Evolutionary conservation across 345 rosid species (phyloP).

Genomic region (Physaria fendleri): DNA sequence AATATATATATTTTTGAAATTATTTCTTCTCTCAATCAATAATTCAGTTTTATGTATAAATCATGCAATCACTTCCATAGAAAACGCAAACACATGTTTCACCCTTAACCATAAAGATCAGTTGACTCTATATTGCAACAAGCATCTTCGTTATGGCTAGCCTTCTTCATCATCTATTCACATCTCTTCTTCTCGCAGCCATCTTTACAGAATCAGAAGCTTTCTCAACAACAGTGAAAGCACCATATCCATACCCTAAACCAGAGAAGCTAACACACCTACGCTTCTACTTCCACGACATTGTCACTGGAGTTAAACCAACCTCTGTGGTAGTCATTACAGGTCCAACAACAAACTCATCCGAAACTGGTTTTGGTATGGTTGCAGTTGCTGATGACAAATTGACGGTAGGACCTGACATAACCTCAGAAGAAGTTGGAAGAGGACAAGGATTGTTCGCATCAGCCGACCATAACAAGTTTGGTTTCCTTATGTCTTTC

Average conservation of each 20-base stretch:
- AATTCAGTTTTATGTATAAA: conserved; percentile 7
- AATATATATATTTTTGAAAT: background rate
- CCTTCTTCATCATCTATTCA: background rate
- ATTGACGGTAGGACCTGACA: conserved; percentile 35
- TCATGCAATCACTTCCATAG: background rate
- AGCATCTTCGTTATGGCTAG: conserved; percentile 2
- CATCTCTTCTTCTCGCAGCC: background rate
- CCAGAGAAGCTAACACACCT: conserved; percentile 1
- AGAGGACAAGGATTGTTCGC: conserved; percentile 50
- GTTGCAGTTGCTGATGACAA: conserved; percentile 38
- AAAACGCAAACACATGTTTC: background rate
- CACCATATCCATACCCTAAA: background rate
- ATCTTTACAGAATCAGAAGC: background rate
- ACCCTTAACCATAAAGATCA: background rate
- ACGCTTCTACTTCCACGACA: conserved; percentile 13
- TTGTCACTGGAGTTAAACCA: background rate
- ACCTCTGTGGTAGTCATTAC: background rate
- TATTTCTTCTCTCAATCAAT: background rate
- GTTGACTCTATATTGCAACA: background rate
- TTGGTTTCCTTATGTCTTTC: conserved; percentile 36
- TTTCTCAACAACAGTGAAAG: background rate
- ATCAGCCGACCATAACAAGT: conserved; percentile 14
- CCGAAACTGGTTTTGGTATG: conserved; percentile 36
- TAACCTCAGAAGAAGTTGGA: conserved; percentile 43
- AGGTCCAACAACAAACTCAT: conserved; percentile 10